Evolutionary conservation across 495 filamentous ascomycete species (phyloP).

Genomic region (Lepidopterella palustris): DNA sequence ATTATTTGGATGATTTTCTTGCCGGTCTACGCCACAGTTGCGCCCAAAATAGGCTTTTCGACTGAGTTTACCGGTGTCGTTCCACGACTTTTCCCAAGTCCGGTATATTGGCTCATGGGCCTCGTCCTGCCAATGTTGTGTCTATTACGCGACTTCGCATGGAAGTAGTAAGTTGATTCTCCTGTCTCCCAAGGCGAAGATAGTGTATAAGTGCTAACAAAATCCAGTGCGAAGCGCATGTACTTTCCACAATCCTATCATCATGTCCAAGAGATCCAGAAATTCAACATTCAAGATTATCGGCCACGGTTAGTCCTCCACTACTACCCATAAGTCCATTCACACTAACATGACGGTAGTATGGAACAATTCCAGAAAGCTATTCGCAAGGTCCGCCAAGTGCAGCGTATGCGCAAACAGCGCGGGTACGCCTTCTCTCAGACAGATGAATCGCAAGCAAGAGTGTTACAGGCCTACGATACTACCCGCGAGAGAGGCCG

Average conservation of each 20-base stretch:
- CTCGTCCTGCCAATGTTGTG: slow-evolving; percentile 74
- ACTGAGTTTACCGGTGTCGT: slow-evolving; percentile 81
- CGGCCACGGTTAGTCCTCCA: slow-evolving; percentile 62
- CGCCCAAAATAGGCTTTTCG: slow-evolving; percentile 76
- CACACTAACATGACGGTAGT: slow-evolving; percentile 38
- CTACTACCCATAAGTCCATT: background rate
- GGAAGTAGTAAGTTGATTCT: slow-evolving; percentile 49
- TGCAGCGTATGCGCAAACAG: slow-evolving; percentile 99
- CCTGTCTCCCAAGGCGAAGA: background rate
- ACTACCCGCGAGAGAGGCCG: slow-evolving; percentile 85
- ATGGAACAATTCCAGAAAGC: slow-evolving; percentile 99
- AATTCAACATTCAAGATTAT: slow-evolving; percentile 99
- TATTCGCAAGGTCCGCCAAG: slow-evolving; percentile 95
- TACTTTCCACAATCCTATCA: slow-evolving; percentile 94
- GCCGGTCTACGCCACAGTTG: slow-evolving; percentile 82
- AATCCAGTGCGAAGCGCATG: slow-evolving; percentile 69
- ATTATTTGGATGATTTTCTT: slow-evolving; percentile 86
- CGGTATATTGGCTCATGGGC: slow-evolving; percentile 85
- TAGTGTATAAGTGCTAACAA: background rate
- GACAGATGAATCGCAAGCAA: slow-evolving; percentile 89
- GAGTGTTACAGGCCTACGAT: slow-evolving; percentile 94
- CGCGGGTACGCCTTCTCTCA: slow-evolving; percentile 97
- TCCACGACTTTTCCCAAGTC: slow-evolving; percentile 68
- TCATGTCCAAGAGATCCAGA: slow-evolving; percentile 99
- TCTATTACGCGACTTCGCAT: slow-evolving; percentile 80